phyloP scores from a whole-genome alignment of 768 basidiomycete genomes.

The Boletus rubropictus region DNA sequence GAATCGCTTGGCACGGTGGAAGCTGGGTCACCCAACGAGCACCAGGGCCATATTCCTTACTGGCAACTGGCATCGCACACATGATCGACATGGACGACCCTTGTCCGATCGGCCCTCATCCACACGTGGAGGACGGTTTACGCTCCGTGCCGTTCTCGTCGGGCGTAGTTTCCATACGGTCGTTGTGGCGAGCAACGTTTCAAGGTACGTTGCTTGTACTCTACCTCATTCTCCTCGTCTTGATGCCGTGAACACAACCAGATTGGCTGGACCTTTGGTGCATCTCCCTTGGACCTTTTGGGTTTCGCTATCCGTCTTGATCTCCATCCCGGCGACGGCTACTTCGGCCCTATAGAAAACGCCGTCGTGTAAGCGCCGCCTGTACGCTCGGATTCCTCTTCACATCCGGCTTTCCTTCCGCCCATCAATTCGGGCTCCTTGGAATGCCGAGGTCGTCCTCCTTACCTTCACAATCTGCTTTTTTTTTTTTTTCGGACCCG shows the following conservation, averaged over 20 bases:
- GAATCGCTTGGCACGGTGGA: not conserved
- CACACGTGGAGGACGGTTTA: constrained; percentile 39
- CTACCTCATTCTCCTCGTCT: not conserved
- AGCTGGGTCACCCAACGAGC: not conserved
- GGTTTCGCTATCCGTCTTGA: constrained; percentile 53
- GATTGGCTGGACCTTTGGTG: constrained; percentile 64
- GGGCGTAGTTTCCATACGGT: constrained; percentile 48
- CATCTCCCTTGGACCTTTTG: constrained; percentile 47
- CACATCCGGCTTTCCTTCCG: constrained; percentile 55
- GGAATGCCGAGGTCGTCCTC: constrained; percentile 45
- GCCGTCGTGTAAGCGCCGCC: constrained; percentile 33
- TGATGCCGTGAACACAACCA: constrained; percentile 2
- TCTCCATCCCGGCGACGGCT: constrained; percentile 43
- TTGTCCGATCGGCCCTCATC: constrained; percentile 49
- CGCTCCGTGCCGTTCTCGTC: constrained; percentile 46
- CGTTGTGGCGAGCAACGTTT: constrained; percentile 59
- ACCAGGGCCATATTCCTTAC: not conserved
- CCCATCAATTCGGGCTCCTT: constrained; percentile 50
- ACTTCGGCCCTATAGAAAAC: constrained; percentile 63
- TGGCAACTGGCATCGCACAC: no score
- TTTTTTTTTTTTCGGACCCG: constrained; percentile 43
- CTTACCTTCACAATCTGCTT: constrained; percentile 47
- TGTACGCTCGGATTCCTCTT: constrained; percentile 57
- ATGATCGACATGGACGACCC: constrained; percentile 32
- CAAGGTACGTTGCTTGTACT: constrained; percentile 30